Percentiles rank a stretch among this genome's conserved stretches.
Conservation (phyloP, 179 eudicot genomes). For the Beta corolliflora region DNA sequence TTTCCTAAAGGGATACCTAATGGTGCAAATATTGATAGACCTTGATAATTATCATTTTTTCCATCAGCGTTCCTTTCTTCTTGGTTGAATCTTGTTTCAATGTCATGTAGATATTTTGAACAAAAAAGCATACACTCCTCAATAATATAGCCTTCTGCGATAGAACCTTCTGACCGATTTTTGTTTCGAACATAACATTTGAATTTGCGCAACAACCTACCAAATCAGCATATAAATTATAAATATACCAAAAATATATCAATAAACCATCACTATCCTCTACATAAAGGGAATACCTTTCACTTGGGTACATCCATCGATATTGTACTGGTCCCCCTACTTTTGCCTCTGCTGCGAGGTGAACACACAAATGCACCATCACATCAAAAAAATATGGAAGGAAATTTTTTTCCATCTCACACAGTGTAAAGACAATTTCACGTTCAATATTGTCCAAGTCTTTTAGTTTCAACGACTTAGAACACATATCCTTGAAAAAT, state of each 20-base stretch:
- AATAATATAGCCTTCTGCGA: too few relatives aligned
- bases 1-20: too few relatives aligned
- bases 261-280: neutral
- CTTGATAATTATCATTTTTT: too few relatives aligned
- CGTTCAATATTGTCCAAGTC: neutral
- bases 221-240: neutral
- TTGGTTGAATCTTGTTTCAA: too few relatives aligned
- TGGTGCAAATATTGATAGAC: too few relatives aligned
- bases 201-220: too few relatives aligned
- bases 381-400: constrained; percentile 29
- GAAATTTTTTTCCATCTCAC: constrained; percentile 17
- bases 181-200: too few relatives aligned
- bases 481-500: neutral
- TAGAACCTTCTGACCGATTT: too few relatives aligned
- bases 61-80: too few relatives aligned
- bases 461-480: neutral
- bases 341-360: constrained; percentile 21
- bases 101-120: too few relatives aligned
- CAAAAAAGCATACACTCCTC: too few relatives aligned
- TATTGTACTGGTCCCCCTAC: constrained; percentile 26
- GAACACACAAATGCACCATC: constrained; percentile 36
- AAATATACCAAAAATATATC: neutral
- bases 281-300: constrained; percentile 11
- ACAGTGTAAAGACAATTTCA: neutral
- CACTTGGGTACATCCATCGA: constrained; percentile 32